Evolutionary conservation across 1,284 basidiomycete species (phyloP).

Genomic region (Sphaerobolus stellatus): DNA sequence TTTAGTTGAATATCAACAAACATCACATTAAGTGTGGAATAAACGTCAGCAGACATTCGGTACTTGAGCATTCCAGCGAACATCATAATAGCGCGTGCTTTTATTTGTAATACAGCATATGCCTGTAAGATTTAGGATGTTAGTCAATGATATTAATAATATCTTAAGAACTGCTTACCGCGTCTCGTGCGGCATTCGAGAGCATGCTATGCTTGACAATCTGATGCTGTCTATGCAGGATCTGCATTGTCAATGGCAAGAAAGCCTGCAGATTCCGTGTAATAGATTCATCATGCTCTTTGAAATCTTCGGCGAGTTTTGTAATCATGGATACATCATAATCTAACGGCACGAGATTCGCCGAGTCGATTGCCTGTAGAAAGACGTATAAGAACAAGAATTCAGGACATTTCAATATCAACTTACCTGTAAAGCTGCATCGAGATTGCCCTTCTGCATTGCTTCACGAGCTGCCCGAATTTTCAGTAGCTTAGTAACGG

Average conservation of each 20-base stretch:
- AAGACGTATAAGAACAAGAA: not conserved
- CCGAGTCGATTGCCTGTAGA: constrained; percentile 78
- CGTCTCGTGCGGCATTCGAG: constrained; percentile 70
- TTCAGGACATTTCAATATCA: constrained; percentile 3
- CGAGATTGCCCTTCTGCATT: constrained; percentile 71
- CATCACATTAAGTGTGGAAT: constrained; percentile 79
- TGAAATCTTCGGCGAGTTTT: constrained; percentile 87
- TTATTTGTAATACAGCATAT: constrained; percentile 61
- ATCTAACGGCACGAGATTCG: constrained; percentile 86
- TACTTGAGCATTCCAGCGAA: constrained; percentile 88
- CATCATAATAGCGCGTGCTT: constrained; percentile 78
- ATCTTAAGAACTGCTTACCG: constrained; percentile 47
- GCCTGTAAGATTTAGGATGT: constrained; percentile 44
- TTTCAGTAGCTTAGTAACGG: constrained; percentile 74
- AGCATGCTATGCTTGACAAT: constrained; percentile 72
- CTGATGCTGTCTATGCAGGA: constrained; percentile 78
- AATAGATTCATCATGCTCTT: constrained; percentile 78
- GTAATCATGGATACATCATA: constrained; percentile 87
- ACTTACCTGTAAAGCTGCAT: constrained; percentile 78
- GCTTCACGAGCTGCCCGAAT: constrained; percentile 82
- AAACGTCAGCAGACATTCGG: constrained; percentile 87
- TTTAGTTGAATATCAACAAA: constrained; percentile 77
- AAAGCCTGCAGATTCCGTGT: constrained; percentile 90
- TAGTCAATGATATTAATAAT: constrained; percentile 12
- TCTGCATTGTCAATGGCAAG: constrained; percentile 92